A percentile compares a stretch with the other conserved stretches of the same genome.
Evolutionary conservation across 106 monocot genomes (phyloP).

Genomic region (Vanilla planifolia): DNA sequence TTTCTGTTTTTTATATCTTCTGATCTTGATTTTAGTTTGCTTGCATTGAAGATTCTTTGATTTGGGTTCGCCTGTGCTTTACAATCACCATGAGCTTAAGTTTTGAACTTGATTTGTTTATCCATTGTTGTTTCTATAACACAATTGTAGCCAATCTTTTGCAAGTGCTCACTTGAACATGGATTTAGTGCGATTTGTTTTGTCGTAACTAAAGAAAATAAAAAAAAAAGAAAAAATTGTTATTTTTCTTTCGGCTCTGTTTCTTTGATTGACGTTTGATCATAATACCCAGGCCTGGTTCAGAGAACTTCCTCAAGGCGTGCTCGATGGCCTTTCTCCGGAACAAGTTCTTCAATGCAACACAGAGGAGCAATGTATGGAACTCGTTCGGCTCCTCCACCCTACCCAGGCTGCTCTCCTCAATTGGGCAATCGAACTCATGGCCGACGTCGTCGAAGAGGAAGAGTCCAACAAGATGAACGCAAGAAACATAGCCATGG

Average conservation of each 20-base stretch:
- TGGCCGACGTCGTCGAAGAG: slow-evolving; percentile 93
- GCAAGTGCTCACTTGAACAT: too few species aligned
- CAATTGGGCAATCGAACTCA: slow-evolving; percentile 88
- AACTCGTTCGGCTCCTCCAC: slow-evolving; percentile 60
- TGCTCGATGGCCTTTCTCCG: slow-evolving; percentile 79
- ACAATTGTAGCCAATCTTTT: too few species aligned
- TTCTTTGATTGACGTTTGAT: neutral
- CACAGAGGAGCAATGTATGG: slow-evolving; percentile 73
- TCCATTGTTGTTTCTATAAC: too few species aligned
- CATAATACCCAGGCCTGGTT: slow-evolving; percentile 78
- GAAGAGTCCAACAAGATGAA: slow-evolving; percentile 95
- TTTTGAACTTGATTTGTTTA: too few species aligned
- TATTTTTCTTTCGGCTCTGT: too few species aligned
- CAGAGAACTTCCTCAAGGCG: slow-evolving; percentile 87
- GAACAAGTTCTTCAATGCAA: slow-evolving; percentile 87
- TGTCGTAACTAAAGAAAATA: too few species aligned
- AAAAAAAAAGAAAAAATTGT: too few species aligned
- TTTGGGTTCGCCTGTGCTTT: too few species aligned
- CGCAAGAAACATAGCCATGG: slow-evolving; percentile 97
- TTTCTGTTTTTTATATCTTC: neutral
- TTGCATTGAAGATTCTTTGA: too few species aligned
- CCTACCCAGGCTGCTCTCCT: slow-evolving; percentile 74
- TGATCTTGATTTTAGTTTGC: too few species aligned
- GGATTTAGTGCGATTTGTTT: too few species aligned
- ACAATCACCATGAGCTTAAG: too few species aligned